Percentiles rank a stretch among this genome's conserved stretches.
Conservation (phyloP, 176 grass and related monocot genomes). For the Eleusine indica region DNA sequence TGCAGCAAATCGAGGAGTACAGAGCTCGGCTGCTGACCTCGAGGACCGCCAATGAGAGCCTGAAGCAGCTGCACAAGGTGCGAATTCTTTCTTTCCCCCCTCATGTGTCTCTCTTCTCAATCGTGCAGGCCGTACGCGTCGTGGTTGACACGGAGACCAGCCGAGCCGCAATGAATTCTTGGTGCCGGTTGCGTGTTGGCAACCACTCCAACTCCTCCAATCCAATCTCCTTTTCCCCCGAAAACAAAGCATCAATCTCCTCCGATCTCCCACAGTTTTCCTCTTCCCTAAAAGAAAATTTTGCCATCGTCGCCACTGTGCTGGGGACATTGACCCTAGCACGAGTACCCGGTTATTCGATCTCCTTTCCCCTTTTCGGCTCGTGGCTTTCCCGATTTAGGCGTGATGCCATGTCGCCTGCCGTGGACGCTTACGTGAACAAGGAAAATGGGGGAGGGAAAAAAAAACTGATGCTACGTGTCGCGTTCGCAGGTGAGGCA, state of each 20-base stretch:
- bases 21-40: conserved; percentile 43
- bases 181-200: neutral
- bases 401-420: conserved; percentile 7
- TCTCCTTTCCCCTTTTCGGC: neutral
- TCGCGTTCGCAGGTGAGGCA: conserved; percentile 39
- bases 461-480: neutral
- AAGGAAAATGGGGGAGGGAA: neutral
- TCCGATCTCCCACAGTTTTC: neutral
- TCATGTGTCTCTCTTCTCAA: neutral
- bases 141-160: neutral
- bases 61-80: conserved; percentile 36
- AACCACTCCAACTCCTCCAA: neutral
- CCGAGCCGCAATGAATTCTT: no score
- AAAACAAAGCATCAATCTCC: neutral
- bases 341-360: neutral
- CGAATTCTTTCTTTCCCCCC: neutral
- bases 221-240: neutral
- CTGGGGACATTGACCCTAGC: neutral
- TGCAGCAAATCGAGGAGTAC: conserved; percentile 50
- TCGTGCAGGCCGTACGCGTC: neutral
- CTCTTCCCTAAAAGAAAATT: no score
- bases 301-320: neutral
- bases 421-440: neutral
- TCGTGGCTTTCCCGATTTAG: conserved; percentile 34
- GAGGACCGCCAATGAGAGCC: conserved; percentile 13